Conservation (phyloP, 2,329 filamentous ascomycete genomes). For the Neocatenulostroma microsporum region DNA sequence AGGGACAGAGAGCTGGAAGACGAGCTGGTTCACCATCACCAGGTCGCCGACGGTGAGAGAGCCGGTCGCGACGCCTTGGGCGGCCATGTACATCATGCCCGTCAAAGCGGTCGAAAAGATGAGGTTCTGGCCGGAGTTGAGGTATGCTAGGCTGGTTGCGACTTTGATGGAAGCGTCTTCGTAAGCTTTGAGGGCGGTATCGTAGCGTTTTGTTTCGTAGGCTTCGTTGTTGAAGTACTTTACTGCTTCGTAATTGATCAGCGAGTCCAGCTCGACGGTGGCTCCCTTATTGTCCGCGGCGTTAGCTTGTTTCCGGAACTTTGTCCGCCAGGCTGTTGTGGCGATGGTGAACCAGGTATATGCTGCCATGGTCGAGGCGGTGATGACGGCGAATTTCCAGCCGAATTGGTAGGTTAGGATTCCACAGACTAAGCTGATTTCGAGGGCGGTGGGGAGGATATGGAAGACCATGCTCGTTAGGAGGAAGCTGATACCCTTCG, state of each 20-base stretch:
- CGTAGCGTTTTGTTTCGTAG: slow-evolving; percentile 85
- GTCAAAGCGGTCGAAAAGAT: slow-evolving; percentile 94
- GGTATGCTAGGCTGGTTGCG: slow-evolving; percentile 80
- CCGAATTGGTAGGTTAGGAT: slow-evolving; percentile 97
- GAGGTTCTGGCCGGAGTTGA: slow-evolving; percentile 93
- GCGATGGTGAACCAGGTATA: slow-evolving; percentile 96
- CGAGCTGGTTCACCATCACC: slow-evolving; percentile 97
- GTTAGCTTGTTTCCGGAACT: slow-evolving; percentile 90
- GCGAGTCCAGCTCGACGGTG: slow-evolving; percentile 87
- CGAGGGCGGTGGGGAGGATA: slow-evolving; percentile 82
- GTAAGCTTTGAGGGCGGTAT: slow-evolving; percentile 76
- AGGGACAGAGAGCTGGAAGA: slow-evolving; percentile 94
- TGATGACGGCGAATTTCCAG: slow-evolving; percentile 82
- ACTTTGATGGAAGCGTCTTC: slow-evolving; percentile 96
- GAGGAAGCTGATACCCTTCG: slow-evolving; percentile 96
- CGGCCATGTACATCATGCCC: slow-evolving; percentile 96
- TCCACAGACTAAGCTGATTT: slow-evolving; percentile 92
- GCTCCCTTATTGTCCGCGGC: slow-evolving; percentile 93
- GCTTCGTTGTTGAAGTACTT: slow-evolving; percentile 99
- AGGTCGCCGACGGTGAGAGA: slow-evolving; percentile 85
- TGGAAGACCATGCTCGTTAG: slow-evolving; percentile 98
- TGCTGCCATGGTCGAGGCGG: slow-evolving; percentile 78
- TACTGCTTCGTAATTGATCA: slow-evolving; percentile 98
- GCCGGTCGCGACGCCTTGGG: slow-evolving; percentile 76
- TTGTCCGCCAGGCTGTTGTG: slow-evolving; percentile 94